Evolutionary conservation across 352 stramenopile genomes (phyloP), one percentile per base, ranked within the genome.

Genomic region (Pythium aphanidermatum): DNA sequence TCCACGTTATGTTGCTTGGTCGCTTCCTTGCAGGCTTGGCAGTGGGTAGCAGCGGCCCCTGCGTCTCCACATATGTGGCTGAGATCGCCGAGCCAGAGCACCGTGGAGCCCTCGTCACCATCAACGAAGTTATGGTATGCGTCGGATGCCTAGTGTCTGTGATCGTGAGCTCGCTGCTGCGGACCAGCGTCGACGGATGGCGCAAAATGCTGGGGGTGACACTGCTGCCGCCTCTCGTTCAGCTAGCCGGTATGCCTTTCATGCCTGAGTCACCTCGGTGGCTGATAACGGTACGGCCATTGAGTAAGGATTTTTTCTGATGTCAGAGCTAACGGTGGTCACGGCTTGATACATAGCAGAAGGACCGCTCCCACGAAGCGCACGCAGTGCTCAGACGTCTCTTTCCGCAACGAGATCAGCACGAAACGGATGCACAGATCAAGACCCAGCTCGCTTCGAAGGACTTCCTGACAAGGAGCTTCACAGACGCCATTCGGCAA

Each of bases 51-150:
- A 85, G 68, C 31, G 75, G 73, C 0, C 75, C 75, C 16, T 84
- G 75, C 42, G 72, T 83, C 0, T 85, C 75, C 0, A 72, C 64
- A 1, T 87, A 87, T 26, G 56, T 85, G 8, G 71, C 75, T n/a
- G 75, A 87, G 62, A 74, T 85, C 44, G 70, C 75, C 1, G 55
- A 57, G 5, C 70, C 73, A 1, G 68, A 80, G n/a, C 63, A 66
- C 20, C 72, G 75, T 12, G 75, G 75, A 17, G 57, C 60, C 4
- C 44, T 87, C 9, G 70, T 85, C 24, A 81, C 72, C 4, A 66
- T 83, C 20, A 87, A 74, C 32, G 75, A 87, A 63, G 69, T 87
- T 29, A 85, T 87, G 75, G 47, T 87, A 14, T 87, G 75, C 28
- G 60, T 87, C 19, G 75, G 75, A 19, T 87, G 75, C 25, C 63